Percentiles rank a stretch among this genome's conserved stretches.
These are phyloP conservation scores for Hemisphaericaspora xylanilytica DNA, from an alignment of 1,139 yeast genomes.

Conservation along the genomic window DNA sequence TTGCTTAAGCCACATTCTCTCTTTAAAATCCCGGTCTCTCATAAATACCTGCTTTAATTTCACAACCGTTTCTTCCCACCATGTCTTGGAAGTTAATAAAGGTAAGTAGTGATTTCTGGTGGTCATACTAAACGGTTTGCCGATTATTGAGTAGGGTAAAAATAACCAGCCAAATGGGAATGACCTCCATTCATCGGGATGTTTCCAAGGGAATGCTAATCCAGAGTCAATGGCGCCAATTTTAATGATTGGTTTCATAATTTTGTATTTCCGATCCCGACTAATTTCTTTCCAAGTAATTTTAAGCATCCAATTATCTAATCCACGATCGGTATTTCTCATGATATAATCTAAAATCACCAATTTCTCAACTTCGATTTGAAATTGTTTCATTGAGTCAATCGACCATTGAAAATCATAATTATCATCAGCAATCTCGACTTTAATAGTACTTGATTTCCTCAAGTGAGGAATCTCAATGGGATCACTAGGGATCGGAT, in stretches of 20 bases:
- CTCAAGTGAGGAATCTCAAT: slow-evolving; percentile 18
- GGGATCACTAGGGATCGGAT: slow-evolving; percentile 54
- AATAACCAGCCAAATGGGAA: slow-evolving; percentile 81
- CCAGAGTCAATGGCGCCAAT: slow-evolving; percentile 81
- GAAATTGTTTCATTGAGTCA: slow-evolving; percentile 48
- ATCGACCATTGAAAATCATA: slow-evolving; percentile 54
- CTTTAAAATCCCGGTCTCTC: slow-evolving; percentile 61
- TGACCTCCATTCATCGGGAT: slow-evolving; percentile 80
- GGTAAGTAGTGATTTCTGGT: slow-evolving; percentile 61
- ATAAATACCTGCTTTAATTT: slow-evolving; percentile 49
- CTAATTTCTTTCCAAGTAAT: slow-evolving; percentile 43
- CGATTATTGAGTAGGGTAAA: slow-evolving; percentile 61
- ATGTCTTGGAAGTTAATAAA: slow-evolving; percentile 53
- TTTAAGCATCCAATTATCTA: slow-evolving; percentile 78
- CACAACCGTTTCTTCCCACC: slow-evolving; percentile 68
- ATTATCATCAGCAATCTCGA: slow-evolving; percentile 17
- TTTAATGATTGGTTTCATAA: slow-evolving; percentile 39
- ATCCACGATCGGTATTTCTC: slow-evolving; percentile 73
- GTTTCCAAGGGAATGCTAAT: slow-evolving; percentile 77
- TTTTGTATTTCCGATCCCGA: slow-evolving; percentile 9
- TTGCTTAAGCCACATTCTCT: slow-evolving; percentile 66
- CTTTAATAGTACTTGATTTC: slow-evolving; percentile 18
- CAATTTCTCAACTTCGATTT: slow-evolving; percentile 64
- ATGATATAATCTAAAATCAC: slow-evolving; percentile 70
- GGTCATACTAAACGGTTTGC: slow-evolving; percentile 60